These are phyloP conservation scores for Candida palmyrensis DNA, from an alignment of 805 yeast species.

Conservation along the genomic window DNA sequence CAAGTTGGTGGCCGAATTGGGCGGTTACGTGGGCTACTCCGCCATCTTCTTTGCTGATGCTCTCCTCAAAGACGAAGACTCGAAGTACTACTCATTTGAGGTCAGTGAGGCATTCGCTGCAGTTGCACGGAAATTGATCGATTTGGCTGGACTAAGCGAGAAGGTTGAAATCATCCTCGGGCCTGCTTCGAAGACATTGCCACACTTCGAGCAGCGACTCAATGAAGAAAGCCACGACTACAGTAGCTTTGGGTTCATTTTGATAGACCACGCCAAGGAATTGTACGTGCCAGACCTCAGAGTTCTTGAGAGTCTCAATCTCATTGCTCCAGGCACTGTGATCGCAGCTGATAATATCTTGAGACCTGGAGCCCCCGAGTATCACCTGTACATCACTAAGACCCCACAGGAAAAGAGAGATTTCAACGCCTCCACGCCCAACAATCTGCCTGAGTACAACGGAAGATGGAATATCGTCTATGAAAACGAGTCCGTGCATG, in stretches of 20 bases:
- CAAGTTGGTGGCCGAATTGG: slow-evolving; percentile 25
- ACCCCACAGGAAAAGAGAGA: slow-evolving; percentile 32
- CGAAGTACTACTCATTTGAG: slow-evolving; percentile 32
- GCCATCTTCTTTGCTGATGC: slow-evolving; percentile 28
- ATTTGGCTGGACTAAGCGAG: slow-evolving; percentile 27
- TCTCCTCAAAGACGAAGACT: slow-evolving; percentile 16
- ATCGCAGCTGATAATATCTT: slow-evolving; percentile 35
- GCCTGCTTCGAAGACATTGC: slow-evolving; percentile 23
- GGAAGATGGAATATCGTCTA: slow-evolving; percentile 41
- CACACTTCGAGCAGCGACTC: slow-evolving; percentile 10
- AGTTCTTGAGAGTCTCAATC: slow-evolving; percentile 33
- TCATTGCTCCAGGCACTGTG: slow-evolving; percentile 34
- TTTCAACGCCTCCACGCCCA: slow-evolving; percentile 19
- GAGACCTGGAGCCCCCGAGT: slow-evolving; percentile 35
- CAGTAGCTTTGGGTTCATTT: slow-evolving; percentile 27
- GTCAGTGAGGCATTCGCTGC: slow-evolving; percentile 23
- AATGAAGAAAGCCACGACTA: slow-evolving; percentile 11
- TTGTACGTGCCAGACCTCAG: slow-evolving; percentile 38
- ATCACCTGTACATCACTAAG: slow-evolving; percentile 29
- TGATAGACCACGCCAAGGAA: slow-evolving; percentile 38
- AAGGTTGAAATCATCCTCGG: slow-evolving; percentile 30
- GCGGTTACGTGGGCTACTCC: slow-evolving; percentile 31
- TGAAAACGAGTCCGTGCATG: slow-evolving; percentile 23
- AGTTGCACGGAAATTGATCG: slow-evolving; percentile 22
- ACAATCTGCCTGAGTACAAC: slow-evolving; percentile 16